Evolutionary conservation across 2,329 filamentous ascomycete genomes (phyloP), one percentile per base, ranked within the genome.

Genomic region (Xylaria sp.): DNA sequence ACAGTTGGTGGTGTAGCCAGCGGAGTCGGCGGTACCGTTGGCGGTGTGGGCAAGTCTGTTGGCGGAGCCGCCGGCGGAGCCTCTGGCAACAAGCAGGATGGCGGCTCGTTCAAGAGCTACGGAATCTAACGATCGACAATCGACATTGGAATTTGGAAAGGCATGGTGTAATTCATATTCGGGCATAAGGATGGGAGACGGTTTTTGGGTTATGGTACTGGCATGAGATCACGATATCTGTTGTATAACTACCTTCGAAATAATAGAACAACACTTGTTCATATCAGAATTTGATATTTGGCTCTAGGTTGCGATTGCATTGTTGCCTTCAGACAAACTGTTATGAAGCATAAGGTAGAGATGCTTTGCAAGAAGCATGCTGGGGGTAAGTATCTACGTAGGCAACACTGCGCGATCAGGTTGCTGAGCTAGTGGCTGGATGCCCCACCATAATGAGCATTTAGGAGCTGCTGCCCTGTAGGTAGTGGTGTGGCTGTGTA

Each of bases 31-130:
- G 71, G 71, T 34, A 44, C 64, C n/a, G 70, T 70, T 10, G 67
- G 65, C 9, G 65, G 70, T 10, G 59, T 70, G 0, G 71, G 71
- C 6, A 69, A 67, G 59, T 46, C 37, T 9, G 62, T 71, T 12
- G 72, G 72, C n/a, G 72, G 68, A 41, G 70, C 66, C 9, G 60
- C 66, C 34, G 72, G 70, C 7, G 51, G 28, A 28, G 28, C 28
- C 28, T 28, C 28, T 28, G 28, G 62, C 44, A 59, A 59, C 7
- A 67, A 74, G 59, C 58, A 76, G 62, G 69, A 71, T 4, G 39
- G 58, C 15, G 52, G 70, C 10, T 37, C 31, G 2, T 79, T 79
- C 65, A 76, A 75, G 72, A 76, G 73, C 52, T 79, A 77, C 62
- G 75, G 75, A 25, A 77, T 77, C 51, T 77, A 70, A 72, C 28